These are phyloP conservation scores for Orbilia javanica DNA, from an alignment of 2,329 filamentous ascomycete species.

Conservation along the genomic window DNA sequence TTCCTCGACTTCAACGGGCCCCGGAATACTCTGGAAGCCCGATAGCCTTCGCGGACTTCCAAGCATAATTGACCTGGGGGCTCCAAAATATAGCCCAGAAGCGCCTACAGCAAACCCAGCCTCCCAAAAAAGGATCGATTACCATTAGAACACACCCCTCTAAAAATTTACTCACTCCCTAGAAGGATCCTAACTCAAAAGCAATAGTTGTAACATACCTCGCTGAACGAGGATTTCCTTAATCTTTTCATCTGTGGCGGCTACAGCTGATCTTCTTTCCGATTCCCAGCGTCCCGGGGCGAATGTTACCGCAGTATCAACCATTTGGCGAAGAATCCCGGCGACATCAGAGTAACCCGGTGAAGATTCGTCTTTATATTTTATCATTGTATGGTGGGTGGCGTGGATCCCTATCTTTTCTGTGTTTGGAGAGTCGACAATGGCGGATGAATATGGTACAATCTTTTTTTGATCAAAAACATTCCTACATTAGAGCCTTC, in stretches of 20 bases:
- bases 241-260: slow-evolving; percentile 54
- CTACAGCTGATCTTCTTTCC: slow-evolving; percentile 56
- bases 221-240: slow-evolving; percentile 55
- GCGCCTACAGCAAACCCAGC: slow-evolving; percentile 19
- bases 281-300: slow-evolving; percentile 61
- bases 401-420: slow-evolving; percentile 74
- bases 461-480: slow-evolving; percentile 69
- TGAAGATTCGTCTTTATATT: slow-evolving; percentile 74
- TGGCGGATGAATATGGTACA: slow-evolving; percentile 78
- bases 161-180: not conserved
- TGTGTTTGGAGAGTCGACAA: slow-evolving; percentile 67
- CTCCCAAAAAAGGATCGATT: not conserved
- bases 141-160: slow-evolving; percentile 22
- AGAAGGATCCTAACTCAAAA: not conserved
- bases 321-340: slow-evolving; percentile 65
- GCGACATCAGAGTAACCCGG: slow-evolving; percentile 74
- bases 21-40: slow-evolving; percentile 14
- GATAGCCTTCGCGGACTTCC: slow-evolving; percentile 42
- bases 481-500: not conserved
- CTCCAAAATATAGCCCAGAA: slow-evolving; percentile 48
- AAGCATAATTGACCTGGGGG: slow-evolving; percentile 52
- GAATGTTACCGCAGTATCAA: slow-evolving; percentile 63
- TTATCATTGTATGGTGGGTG: slow-evolving; percentile 79
- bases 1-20: slow-evolving; percentile 47
- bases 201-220: slow-evolving; percentile 35